Conservation (phyloP, 768 basidiomycete genomes). For the Mrakia frigida region DNA sequence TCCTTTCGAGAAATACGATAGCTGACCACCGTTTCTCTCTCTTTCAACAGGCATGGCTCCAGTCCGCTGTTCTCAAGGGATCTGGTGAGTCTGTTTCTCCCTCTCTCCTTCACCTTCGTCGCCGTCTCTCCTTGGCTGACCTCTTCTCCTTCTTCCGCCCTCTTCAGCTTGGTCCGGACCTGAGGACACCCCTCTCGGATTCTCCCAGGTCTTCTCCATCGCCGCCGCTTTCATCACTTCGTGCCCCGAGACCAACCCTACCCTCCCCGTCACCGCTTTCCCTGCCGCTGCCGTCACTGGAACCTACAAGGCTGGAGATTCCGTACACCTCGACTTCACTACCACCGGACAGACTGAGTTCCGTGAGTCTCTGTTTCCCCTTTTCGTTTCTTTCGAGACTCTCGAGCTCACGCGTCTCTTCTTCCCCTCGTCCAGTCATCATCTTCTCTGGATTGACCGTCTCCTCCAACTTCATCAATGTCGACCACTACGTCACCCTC, state of each 20-base stretch:
- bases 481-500: conserved; percentile 35
- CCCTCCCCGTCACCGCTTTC: conserved; percentile 27
- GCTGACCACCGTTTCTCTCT: neutral
- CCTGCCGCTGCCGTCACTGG: conserved; percentile 38
- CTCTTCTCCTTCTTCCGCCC: conserved; percentile 35
- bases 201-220: conserved; percentile 52
- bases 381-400: conserved; percentile 49
- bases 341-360: conserved; percentile 33
- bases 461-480: conserved; percentile 7
- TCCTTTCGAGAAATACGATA: neutral
- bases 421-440: conserved; percentile 46
- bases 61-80: too few species aligned
- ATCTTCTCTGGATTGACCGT: conserved; percentile 8
- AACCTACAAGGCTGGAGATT: conserved; percentile 40
- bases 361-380: conserved; percentile 37
- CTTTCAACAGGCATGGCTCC: too few species aligned
- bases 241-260: conserved; percentile 48
- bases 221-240: conserved; percentile 49
- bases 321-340: conserved; percentile 39
- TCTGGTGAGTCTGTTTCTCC: too few species aligned
- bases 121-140: neutral
- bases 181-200: conserved; percentile 53
- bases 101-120: neutral
- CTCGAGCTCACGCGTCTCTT: conserved; percentile 49
- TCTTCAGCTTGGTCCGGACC: conserved; percentile 56